phyloP scores from a whole-genome alignment of 2,329 filamentous ascomycete species.

The Sarocladium kiliense region DNA sequence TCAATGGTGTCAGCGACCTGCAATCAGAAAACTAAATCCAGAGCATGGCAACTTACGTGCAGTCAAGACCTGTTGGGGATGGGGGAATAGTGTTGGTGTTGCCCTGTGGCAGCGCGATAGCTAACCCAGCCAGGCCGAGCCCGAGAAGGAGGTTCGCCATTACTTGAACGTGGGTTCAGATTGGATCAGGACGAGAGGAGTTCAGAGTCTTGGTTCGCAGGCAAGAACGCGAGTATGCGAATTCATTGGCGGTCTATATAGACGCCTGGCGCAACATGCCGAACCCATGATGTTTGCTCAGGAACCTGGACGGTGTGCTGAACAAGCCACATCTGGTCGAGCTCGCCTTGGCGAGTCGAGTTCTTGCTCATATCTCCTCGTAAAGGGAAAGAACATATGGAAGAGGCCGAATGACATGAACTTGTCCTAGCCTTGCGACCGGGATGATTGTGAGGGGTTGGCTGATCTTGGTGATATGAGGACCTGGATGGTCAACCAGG shows the following conservation, averaged over 20 bases:
- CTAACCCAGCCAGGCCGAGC: background rate
- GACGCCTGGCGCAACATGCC: background rate
- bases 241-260: background rate
- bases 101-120: background rate
- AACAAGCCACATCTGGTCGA: background rate
- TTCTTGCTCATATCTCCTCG: background rate
- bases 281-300: background rate
- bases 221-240: background rate
- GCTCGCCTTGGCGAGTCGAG: background rate
- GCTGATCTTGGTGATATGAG: background rate
- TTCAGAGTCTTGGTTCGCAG: background rate
- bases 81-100: conserved; percentile 3
- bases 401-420: no score
- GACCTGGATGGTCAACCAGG: background rate
- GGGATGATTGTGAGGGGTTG: background rate
- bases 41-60: background rate
- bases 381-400: background rate
- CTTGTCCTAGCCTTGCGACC: background rate
- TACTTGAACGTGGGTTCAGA: background rate
- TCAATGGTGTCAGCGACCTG: background rate
- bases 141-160: background rate
- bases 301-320: background rate
- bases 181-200: background rate
- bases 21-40: background rate
- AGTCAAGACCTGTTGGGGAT: background rate